Evolutionary conservation across 2,329 filamentous ascomycete genomes (phyloP).

Genomic region (Hansfordia pulvinata): DNA sequence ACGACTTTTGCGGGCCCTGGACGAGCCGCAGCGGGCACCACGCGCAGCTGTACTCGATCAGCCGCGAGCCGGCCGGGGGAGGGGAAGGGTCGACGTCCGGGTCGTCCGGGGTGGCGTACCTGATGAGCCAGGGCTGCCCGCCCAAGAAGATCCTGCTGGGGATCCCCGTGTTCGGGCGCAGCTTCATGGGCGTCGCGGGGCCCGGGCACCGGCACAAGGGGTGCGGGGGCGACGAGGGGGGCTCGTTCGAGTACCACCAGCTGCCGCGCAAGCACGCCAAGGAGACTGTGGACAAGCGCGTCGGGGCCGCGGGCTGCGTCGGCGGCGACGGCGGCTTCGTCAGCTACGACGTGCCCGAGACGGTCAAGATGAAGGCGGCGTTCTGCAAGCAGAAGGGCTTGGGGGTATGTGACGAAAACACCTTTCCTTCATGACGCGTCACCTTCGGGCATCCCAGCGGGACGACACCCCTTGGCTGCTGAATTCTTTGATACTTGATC

Average conservation of each 20-base stretch:
- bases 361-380: conserved; percentile 60
- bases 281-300: conserved; percentile 53
- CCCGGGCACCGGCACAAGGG: conserved; percentile 48
- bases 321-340: conserved; percentile 67
- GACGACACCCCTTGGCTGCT: no score
- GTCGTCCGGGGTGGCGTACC: conserved; percentile 51
- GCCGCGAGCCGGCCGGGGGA: no score
- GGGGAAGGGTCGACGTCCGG: conserved; percentile 55
- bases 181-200: conserved; percentile 52
- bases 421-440: conserved; percentile 2
- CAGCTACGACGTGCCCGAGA: conserved; percentile 66
- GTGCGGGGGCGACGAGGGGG: conserved; percentile 46
- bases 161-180: conserved; percentile 62
- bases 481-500: conserved; percentile 2
- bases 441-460: conserved; percentile 4
- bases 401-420: conserved; percentile 31
- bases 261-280: conserved; percentile 48
- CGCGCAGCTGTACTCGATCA: conserved; percentile 55
- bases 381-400: conserved; percentile 60
- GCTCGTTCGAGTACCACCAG: conserved; percentile 60
- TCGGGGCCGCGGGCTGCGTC: conserved; percentile 58
- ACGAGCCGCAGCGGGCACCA: conserved; percentile 56
- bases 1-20: conserved; percentile 68
- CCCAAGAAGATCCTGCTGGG: conserved; percentile 61
- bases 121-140: conserved; percentile 53